Evolutionary conservation across 148 eudicot genomes (phyloP).

Genomic region (Nepenthes gracilis): DNA sequence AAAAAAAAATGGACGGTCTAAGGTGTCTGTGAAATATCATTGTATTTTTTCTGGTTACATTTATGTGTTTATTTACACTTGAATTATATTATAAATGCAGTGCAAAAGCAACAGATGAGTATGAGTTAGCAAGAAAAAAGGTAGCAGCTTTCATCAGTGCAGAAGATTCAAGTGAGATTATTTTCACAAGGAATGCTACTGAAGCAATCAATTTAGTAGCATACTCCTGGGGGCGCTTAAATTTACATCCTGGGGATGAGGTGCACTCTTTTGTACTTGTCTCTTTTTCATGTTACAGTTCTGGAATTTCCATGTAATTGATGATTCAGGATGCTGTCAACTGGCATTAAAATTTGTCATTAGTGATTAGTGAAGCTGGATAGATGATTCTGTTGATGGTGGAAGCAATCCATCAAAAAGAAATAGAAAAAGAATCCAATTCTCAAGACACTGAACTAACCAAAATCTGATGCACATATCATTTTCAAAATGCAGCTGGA

Average conservation of each 20-base stretch:
- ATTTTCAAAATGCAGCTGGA: too few relatives aligned
- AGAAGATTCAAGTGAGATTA: slow-evolving; percentile 54
- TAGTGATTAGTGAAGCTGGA: too few relatives aligned
- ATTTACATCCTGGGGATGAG: slow-evolving; percentile 79
- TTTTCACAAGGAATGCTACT: slow-evolving; percentile 94
- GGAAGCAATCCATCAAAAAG: too few relatives aligned
- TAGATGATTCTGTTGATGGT: too few relatives aligned
- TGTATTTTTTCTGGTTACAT: not conserved
- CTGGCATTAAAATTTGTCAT: too few relatives aligned
- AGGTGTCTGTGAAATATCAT: not conserved
- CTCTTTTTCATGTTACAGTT: not conserved
- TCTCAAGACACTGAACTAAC: too few relatives aligned
- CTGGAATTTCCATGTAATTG: not conserved
- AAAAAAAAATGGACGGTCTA: not conserved
- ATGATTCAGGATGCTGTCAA: not conserved
- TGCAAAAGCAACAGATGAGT: slow-evolving; percentile 92
- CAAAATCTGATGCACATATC: too few relatives aligned
- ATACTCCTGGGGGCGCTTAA: slow-evolving; percentile 83
- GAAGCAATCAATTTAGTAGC: slow-evolving; percentile 97
- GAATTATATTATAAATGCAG: slow-evolving; percentile 21
- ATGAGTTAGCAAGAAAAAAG: slow-evolving; percentile 80
- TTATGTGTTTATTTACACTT: slow-evolving; percentile 1
- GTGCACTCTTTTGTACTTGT: slow-evolving; percentile 20
- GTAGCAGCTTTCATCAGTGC: slow-evolving; percentile 85
- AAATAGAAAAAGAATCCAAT: too few relatives aligned